Conservation (phyloP, 148 eudicot species). For the Linanthus parryae region DNA sequence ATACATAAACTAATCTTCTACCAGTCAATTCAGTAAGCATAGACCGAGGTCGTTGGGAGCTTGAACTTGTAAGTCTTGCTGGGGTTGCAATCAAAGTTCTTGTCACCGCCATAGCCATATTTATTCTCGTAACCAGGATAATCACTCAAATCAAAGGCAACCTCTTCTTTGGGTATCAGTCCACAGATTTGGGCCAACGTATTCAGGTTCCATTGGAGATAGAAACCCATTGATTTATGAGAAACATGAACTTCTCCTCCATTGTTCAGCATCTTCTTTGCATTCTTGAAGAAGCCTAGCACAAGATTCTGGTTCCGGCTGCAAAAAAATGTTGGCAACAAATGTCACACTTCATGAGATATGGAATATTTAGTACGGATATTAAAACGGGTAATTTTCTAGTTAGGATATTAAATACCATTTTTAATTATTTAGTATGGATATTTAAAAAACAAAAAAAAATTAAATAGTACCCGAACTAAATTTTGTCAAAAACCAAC, state of each 20-base stretch:
- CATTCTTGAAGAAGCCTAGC: constrained; percentile 16
- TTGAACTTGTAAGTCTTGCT: constrained; percentile 20
- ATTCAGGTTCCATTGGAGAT: constrained; percentile 15
- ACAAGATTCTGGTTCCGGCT: constrained; percentile 17
- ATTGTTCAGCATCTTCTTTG: constrained; percentile 15
- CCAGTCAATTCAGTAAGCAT: no score
- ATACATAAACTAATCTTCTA: no score
- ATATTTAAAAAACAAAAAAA: no score
- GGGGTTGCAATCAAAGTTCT: constrained; percentile 22
- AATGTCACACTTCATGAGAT: no score
- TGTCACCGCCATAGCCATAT: constrained; percentile 22
- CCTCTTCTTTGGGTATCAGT: constrained; percentile 6
- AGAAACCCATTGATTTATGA: constrained; percentile 14
- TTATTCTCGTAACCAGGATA: constrained; percentile 22
- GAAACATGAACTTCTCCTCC: constrained; percentile 22
- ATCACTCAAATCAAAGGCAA: neutral
- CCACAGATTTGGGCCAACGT: constrained; percentile 11
- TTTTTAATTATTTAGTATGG: no score
- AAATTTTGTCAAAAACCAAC: no score
- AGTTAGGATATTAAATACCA: no score
- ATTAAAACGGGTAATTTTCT: no score
- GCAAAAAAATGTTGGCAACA: neutral
- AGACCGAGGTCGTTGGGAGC: no score
- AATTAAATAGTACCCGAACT: no score
- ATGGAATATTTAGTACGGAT: no score